A percentile compares a stretch with the other conserved stretches of the same genome.
Evolutionary conservation across 2,329 filamentous ascomycete genomes (phyloP).

Genomic region (Paradendryphiella salina): DNA sequence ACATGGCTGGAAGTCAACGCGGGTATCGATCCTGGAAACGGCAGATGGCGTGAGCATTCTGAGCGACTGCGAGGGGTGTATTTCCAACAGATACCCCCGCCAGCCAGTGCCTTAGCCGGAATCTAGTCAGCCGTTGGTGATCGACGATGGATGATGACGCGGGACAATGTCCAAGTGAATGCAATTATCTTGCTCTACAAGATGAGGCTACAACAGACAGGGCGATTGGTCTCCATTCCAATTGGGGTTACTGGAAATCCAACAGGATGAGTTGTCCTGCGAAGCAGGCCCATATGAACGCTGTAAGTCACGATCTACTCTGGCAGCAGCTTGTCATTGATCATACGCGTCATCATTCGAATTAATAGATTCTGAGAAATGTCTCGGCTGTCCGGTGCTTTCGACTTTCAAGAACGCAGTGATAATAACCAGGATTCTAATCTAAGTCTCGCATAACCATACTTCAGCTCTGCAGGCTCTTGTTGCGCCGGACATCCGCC

Average conservation of each 20-base stretch:
- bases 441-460: not conserved
- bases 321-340: not conserved
- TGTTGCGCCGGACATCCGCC: not conserved
- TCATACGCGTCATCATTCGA: not conserved
- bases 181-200: not conserved
- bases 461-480: not conserved
- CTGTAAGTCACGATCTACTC: not conserved
- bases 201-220: not conserved
- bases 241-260: not conserved
- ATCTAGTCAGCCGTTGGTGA: conserved; percentile 3
- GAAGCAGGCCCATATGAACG: not conserved
- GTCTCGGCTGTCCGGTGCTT: not conserved
- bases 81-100: conserved; percentile 6
- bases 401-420: not conserved
- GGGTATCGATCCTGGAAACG: not conserved
- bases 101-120: conserved; percentile 6
- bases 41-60: not conserved
- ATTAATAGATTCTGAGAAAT: not conserved
- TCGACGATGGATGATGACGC: conserved; percentile 3
- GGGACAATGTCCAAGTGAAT: not conserved
- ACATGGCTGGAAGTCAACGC: conserved; percentile 4
- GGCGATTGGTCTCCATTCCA: not conserved
- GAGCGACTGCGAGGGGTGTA: conserved; percentile 1
- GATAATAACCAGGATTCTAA: not conserved
- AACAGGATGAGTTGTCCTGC: not conserved